phyloP scores from a whole-genome alignment of 192 early-diverging fungal species.

The Backusella circina region DNA sequence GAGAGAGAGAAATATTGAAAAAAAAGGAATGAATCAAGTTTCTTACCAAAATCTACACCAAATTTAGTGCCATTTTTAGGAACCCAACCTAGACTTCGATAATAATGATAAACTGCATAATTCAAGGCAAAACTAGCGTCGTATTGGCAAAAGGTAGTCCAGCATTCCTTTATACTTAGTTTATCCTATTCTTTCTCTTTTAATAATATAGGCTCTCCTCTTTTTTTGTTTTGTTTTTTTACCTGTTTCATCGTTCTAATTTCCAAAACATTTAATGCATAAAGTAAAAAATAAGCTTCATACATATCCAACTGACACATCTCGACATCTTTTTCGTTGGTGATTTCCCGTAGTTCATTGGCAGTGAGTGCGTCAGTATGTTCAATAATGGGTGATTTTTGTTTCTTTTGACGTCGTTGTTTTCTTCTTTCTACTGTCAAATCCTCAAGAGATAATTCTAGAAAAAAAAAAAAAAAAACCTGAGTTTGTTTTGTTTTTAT shows the following conservation, averaged over 20 bases:
- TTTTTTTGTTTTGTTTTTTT: not conserved
- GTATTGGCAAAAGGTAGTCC: not conserved
- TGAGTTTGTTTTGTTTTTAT: no score
- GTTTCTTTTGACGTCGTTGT: conserved; percentile 4
- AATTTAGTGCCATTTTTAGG: conserved; percentile 83
- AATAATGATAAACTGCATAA: conserved; percentile 84
- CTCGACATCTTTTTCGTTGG: conserved; percentile 42
- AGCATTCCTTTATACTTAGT: conserved; percentile 6
- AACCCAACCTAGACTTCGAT: conserved; percentile 78
- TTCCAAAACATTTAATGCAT: conserved; percentile 52
- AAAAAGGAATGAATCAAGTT: no score
- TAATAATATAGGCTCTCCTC: not conserved
- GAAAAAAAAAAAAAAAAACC: not conserved
- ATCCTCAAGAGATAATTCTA: conserved; percentile 33
- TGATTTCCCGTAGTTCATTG: not conserved
- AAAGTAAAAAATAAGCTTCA: conserved; percentile 72
- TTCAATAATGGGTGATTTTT: not conserved
- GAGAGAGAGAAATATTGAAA: no score
- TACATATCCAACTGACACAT: conserved; percentile 64
- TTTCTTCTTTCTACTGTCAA: conserved; percentile 36
- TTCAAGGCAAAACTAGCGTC: conserved; percentile 45
- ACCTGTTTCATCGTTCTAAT: conserved; percentile 21
- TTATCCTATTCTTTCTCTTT: not conserved
- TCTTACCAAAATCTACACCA: conserved; percentile 69
- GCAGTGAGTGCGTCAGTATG: not conserved